A percentile compares a stretch with the other conserved stretches of the same genome.
These are phyloP conservation scores for Claviceps pusilla DNA, from an alignment of 2,329 filamentous ascomycete species.

Conservation along the genomic window DNA sequence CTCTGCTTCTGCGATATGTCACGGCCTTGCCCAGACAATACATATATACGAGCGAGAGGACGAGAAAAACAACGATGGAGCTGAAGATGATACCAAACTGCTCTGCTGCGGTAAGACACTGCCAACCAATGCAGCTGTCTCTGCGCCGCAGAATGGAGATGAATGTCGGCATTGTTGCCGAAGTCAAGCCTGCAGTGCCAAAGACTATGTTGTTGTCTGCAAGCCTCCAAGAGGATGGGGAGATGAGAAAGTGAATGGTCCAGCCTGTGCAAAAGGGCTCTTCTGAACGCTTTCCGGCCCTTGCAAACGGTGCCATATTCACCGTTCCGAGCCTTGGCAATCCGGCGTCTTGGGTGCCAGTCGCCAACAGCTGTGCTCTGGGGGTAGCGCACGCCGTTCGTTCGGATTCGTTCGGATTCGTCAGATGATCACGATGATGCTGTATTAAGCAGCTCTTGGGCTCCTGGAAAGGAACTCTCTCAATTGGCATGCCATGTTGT, in stretches of 20 bases:
- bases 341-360: background rate
- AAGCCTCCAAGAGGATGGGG: background rate
- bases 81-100: conserved; percentile 26
- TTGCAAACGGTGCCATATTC: background rate
- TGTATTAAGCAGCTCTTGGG: background rate
- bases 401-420: background rate
- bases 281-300: background rate
- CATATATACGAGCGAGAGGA: conserved; percentile 18
- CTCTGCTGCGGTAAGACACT: conserved; percentile 22
- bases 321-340: background rate
- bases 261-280: background rate
- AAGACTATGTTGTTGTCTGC: background rate
- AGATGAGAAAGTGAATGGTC: background rate
- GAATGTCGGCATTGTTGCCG: background rate
- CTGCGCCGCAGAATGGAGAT: background rate
- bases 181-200: background rate
- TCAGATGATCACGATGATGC: background rate
- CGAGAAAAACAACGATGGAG: conserved; percentile 14
- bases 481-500: background rate
- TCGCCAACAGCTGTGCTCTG: background rate
- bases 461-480: background rate
- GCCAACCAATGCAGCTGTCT: conserved; percentile 20
- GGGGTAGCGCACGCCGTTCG: background rate
- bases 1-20: background rate
- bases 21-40: conserved; percentile 19